phyloP scores from a whole-genome alignment of 768 basidiomycete species.

The Thelephora ganbajun region DNA sequence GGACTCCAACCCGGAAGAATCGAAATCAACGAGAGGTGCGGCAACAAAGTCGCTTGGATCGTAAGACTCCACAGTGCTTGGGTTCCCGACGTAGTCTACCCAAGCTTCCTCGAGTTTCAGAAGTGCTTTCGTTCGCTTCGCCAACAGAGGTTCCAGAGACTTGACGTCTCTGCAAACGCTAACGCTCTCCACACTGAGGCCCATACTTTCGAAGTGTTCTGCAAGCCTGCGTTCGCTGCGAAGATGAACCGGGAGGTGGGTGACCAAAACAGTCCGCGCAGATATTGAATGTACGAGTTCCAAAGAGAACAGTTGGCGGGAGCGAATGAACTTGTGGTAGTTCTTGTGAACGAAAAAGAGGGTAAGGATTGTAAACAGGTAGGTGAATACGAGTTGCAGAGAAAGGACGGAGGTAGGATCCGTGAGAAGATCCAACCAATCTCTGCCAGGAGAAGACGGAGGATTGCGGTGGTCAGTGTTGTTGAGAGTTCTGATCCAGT shows the following conservation, averaged over 20 bases:
- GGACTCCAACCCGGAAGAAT: slow-evolving; percentile 38
- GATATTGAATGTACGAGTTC: slow-evolving; percentile 93
- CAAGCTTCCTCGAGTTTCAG: slow-evolving; percentile 72
- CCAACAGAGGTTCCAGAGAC: slow-evolving; percentile 55
- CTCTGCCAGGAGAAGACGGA: slow-evolving; percentile 13
- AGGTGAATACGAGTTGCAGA: slow-evolving; percentile 85
- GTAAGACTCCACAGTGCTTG: slow-evolving; percentile 72
- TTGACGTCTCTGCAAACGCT: slow-evolving; percentile 77
- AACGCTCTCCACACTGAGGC: slow-evolving; percentile 82
- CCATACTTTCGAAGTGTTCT: slow-evolving; percentile 88
- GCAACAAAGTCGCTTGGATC: slow-evolving; percentile 51
- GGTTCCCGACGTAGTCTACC: slow-evolving; percentile 90
- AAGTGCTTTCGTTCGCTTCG: slow-evolving; percentile 69
- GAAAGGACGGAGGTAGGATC: slow-evolving; percentile 85
- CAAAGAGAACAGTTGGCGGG: slow-evolving; percentile 86
- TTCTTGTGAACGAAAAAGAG: slow-evolving; percentile 82
- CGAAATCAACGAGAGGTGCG: slow-evolving; percentile 31
- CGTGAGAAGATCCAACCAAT: slow-evolving; percentile 83
- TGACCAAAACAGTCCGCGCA: slow-evolving; percentile 84
- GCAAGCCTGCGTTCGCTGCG: slow-evolving; percentile 76
- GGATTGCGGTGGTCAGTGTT: slow-evolving; percentile 25
- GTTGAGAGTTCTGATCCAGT: slow-evolving; percentile 6
- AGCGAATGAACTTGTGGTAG: slow-evolving; percentile 77
- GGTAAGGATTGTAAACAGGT: slow-evolving; percentile 79
- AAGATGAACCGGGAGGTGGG: slow-evolving; percentile 71